Conservation (phyloP, 371 early-diverging fungal genomes). For the Mucor piriformis region DNA sequence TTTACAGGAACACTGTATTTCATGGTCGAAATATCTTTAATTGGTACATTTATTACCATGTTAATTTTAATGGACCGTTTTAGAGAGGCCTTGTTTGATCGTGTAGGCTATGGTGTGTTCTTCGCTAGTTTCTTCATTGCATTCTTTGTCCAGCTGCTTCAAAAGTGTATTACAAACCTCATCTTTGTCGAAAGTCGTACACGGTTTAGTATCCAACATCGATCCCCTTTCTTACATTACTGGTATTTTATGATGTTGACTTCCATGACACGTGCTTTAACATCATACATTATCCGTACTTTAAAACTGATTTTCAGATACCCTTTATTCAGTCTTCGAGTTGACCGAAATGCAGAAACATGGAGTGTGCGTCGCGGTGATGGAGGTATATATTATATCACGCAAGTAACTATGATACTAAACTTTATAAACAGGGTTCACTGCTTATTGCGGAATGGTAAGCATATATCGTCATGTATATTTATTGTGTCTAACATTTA, state of each 20-base stretch:
- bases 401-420: not conserved
- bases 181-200: conserved; percentile 41
- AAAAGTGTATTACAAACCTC: conserved; percentile 42
- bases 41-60: conserved; percentile 37
- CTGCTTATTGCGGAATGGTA: conserved; percentile 57
- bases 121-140: conserved; percentile 53
- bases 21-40: conserved; percentile 43
- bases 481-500: too few relatives aligned
- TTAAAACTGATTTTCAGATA: conserved; percentile 44
- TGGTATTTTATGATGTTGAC: conserved; percentile 59
- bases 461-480: too few relatives aligned
- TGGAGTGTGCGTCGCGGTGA: conserved; percentile 59
- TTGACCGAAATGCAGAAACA: conserved; percentile 55
- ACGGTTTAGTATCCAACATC: conserved; percentile 37
- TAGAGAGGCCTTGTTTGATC: conserved; percentile 34
- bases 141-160: conserved; percentile 45
- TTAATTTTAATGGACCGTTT: conserved; percentile 37
- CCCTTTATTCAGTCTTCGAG: conserved; percentile 49
- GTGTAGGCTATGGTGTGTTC: conserved; percentile 44
- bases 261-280: conserved; percentile 52
- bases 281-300: conserved; percentile 50
- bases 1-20: conserved; percentile 53
- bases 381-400: conserved; percentile 31
- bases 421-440: conserved; percentile 34
- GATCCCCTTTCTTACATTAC: conserved; percentile 50